phyloP scores from a whole-genome alignment of 345 rosid species.

The Cardiospermum halicacabum region DNA sequence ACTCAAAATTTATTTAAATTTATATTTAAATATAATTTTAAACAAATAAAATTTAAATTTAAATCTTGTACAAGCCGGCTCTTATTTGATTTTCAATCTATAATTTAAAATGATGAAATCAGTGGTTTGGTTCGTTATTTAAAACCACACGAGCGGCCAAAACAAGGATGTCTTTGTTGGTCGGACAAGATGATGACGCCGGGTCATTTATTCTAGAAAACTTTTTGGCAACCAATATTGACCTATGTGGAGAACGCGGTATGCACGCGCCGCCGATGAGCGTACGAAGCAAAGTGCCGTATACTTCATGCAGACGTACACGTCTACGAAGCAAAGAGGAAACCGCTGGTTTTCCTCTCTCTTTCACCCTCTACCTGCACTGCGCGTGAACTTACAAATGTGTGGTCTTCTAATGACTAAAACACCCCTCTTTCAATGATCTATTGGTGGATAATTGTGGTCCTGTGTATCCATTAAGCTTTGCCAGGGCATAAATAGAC shows the following conservation, averaged over 20 bases:
- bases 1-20: too few species aligned
- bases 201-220: background rate
- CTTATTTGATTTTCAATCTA: too few species aligned
- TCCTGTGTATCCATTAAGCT: background rate
- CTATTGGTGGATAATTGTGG: background rate
- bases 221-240: background rate
- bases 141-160: slow-evolving; percentile 3
- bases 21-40: too few species aligned
- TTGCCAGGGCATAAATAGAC: background rate
- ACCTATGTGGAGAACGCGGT: background rate
- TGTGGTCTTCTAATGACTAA: background rate
- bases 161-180: background rate
- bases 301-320: background rate
- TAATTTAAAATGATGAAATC: too few species aligned
- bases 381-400: background rate
- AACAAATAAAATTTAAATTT: too few species aligned
- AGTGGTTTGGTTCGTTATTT: background rate
- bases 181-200: background rate
- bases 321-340: background rate
- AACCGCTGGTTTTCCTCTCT: background rate
- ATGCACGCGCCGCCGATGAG: background rate
- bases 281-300: background rate
- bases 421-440: slow-evolving; percentile 4
- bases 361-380: background rate
- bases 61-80: too few species aligned